These are phyloP conservation scores for Begonia peltatifolia DNA, from an alignment of 306 rosid species.

Conservation along the genomic window DNA sequence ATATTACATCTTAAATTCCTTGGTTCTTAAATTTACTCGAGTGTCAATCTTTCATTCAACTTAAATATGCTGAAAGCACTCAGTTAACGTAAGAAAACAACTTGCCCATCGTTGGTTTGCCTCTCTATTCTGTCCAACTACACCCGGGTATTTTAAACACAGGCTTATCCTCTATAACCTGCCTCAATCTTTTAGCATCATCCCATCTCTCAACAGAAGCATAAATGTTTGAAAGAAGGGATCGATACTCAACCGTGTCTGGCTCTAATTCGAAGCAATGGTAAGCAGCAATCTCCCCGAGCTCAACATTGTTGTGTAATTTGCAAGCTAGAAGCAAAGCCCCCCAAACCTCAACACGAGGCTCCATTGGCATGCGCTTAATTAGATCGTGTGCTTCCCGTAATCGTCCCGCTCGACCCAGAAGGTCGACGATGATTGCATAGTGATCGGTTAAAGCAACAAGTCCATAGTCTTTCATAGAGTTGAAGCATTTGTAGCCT, in stretches of 20 bases:
- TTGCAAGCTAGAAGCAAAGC: conserved; percentile 11
- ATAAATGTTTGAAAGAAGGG: conserved; percentile 9
- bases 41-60: no score
- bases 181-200: conserved; percentile 10
- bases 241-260: background rate
- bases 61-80: no score
- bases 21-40: no score
- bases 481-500: conserved; percentile 42
- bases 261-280: conserved; percentile 6
- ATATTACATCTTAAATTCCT: no score
- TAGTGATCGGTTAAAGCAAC: conserved; percentile 9
- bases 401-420: conserved; percentile 12
- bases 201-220: conserved; percentile 15
- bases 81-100: no score
- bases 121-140: conserved; percentile 7
- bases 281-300: conserved; percentile 7
- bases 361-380: conserved; percentile 6
- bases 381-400: conserved; percentile 9
- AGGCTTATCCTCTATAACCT: conserved; percentile 2
- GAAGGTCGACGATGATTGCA: conserved; percentile 9
- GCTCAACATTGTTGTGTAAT: conserved; percentile 12
- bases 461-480: conserved; percentile 10
- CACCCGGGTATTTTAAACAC: conserved; percentile 7
- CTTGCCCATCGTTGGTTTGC: no score
- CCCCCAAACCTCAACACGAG: conserved; percentile 11